A percentile compares a stretch with the other conserved stretches of the same genome.
Conservation (phyloP, 352 stramenopile species). For the Phytopythium oedochilum region DNA sequence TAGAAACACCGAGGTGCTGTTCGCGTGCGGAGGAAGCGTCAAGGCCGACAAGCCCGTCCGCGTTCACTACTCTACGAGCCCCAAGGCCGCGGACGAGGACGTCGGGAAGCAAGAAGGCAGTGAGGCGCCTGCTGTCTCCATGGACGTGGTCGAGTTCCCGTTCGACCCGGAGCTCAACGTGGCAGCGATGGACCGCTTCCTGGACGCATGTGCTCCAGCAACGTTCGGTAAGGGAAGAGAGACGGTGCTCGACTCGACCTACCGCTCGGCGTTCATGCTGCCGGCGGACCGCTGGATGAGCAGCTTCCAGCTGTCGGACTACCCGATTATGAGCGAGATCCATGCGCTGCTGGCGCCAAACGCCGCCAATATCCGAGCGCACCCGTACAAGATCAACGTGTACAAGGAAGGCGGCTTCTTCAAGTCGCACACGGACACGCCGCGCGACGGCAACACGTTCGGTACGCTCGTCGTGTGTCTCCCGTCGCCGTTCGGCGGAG, state of each 20-base stretch:
- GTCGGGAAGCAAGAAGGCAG: too few relatives aligned
- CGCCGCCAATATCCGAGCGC: neutral
- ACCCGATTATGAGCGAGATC: neutral
- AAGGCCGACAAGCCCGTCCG: neutral
- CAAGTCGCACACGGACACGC: neutral
- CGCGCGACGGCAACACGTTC: neutral
- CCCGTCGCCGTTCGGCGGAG: neutral
- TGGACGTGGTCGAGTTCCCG: neutral
- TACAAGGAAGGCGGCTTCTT: conserved; percentile 3
- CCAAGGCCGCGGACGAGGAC: too few relatives aligned
- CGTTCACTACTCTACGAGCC: neutral
- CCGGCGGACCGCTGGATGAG: neutral
- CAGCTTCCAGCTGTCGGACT: neutral
- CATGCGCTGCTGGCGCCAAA: neutral
- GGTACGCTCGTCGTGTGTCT: conserved; percentile 1
- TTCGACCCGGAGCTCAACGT: neutral
- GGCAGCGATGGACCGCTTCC: neutral
- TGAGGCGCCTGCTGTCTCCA: too few relatives aligned
- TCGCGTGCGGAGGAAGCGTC: too few relatives aligned
- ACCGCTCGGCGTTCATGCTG: conserved; percentile 1
- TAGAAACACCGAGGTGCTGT: too few relatives aligned
- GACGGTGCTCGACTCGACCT: neutral
- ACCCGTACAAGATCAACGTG: neutral
- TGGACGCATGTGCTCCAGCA: neutral
- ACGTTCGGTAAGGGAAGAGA: neutral